Conservation (phyloP, 495 filamentous ascomycete genomes). For the Penicillium bialowiezense region DNA sequence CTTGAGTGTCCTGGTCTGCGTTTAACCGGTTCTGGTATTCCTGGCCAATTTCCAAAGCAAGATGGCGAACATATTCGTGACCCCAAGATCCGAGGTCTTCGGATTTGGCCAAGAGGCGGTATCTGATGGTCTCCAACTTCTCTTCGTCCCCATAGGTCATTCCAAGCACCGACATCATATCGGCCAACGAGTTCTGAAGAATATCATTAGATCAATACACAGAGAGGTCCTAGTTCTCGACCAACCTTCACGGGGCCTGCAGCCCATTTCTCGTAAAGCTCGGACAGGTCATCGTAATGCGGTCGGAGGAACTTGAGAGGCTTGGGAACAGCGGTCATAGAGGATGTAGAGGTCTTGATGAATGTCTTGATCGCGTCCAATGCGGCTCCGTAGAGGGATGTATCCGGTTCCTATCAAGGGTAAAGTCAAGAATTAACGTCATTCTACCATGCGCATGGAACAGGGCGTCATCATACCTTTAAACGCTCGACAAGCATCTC, state of each 20-base stretch:
- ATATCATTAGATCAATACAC: conserved; percentile 3
- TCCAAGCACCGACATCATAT: conserved; percentile 94
- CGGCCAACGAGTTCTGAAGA: conserved; percentile 72
- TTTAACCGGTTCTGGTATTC: conserved; percentile 80
- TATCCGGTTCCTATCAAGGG: conserved; percentile 70
- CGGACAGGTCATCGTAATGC: conserved; percentile 84
- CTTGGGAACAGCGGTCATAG: conserved; percentile 98
- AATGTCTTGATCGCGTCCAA: conserved; percentile 93
- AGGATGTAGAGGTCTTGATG: conserved; percentile 98
- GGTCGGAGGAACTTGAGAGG: conserved; percentile 96
- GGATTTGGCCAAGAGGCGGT: conserved; percentile 83
- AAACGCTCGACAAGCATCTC: conserved; percentile 97
- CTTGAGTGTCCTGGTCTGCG: conserved; percentile 59
- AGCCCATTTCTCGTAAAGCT: conserved; percentile 84
- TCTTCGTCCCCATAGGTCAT: conserved; percentile 99
- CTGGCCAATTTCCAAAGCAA: conserved; percentile 93
- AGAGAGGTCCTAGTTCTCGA: background rate
- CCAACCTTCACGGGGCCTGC: conserved; percentile 74
- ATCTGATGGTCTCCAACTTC: conserved; percentile 92
- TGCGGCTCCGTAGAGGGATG: conserved; percentile 83
- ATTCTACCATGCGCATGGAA: conserved; percentile 7
- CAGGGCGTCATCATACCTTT: conserved; percentile 59
- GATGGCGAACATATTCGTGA: conserved; percentile 95
- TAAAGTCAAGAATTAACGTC: conserved; percentile 26
- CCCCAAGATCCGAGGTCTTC: conserved; percentile 96